Percentiles rank a stretch among this genome's conserved stretches.
Conservation (phyloP, 805 yeast species). For the Candida pseudoglaebosa region DNA sequence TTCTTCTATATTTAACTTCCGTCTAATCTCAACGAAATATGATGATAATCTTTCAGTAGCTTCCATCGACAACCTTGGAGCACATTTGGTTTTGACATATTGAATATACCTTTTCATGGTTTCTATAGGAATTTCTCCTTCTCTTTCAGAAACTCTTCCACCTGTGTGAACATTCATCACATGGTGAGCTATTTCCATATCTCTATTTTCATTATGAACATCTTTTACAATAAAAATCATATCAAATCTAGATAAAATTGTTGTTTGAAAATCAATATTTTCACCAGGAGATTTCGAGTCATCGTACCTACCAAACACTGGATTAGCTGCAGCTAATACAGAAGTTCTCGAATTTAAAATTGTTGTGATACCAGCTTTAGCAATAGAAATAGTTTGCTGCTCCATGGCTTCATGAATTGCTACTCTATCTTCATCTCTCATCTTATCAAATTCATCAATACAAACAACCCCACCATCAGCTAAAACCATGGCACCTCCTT, state of each 20-base stretch:
- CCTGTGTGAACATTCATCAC: slow-evolving; percentile 95
- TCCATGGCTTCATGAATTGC: slow-evolving; percentile 99
- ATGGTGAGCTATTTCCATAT: slow-evolving; percentile 86
- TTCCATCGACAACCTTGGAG: slow-evolving; percentile 84
- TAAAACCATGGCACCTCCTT: slow-evolving; percentile 99
- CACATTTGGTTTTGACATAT: slow-evolving; percentile 85
- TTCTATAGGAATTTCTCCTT: slow-evolving; percentile 84
- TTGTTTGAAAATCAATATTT: slow-evolving; percentile 95
- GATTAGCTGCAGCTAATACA: slow-evolving; percentile 97
- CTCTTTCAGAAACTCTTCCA: slow-evolving; percentile 44
- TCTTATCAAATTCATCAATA: slow-evolving; percentile 98
- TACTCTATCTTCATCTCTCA: slow-evolving; percentile 98
- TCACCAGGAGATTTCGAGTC: slow-evolving; percentile 96
- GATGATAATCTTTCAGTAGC: slow-evolving; percentile 89
- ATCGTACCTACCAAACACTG: slow-evolving; percentile 94
- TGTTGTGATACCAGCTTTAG: slow-evolving; percentile 98
- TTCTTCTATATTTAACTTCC: slow-evolving; percentile 77
- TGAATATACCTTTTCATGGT: slow-evolving; percentile 90
- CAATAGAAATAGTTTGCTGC: slow-evolving; percentile 97
- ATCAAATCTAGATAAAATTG: slow-evolving; percentile 94
- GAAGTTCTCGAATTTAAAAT: slow-evolving; percentile 94
- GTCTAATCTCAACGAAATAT: slow-evolving; percentile 87
- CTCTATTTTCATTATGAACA: slow-evolving; percentile 83
- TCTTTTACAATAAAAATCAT: slow-evolving; percentile 98
- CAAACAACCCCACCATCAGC: slow-evolving; percentile 99